A percentile compares a stretch with the other conserved stretches of the same genome.
These are phyloP conservation scores for Colletotrichum godetiae DNA, from an alignment of 2,329 filamentous ascomycete species.

Conservation along the genomic window DNA sequence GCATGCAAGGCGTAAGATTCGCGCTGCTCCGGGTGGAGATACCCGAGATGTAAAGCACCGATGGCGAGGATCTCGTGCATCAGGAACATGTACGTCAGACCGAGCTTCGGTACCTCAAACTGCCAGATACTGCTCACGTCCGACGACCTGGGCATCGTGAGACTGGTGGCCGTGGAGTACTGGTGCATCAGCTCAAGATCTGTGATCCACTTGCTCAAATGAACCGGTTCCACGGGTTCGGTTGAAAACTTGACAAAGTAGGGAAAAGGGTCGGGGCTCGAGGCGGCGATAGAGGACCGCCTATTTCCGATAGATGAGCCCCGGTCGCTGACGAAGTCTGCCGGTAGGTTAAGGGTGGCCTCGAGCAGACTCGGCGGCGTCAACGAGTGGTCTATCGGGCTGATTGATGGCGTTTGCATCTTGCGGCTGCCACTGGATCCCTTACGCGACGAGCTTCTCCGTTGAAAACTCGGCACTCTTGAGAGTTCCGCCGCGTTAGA, in stretches of 20 bases:
- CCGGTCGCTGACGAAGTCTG: slow-evolving; percentile 18
- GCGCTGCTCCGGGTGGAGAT: slow-evolving; percentile 40
- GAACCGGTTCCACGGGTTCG: slow-evolving; percentile 33
- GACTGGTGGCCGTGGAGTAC: slow-evolving; percentile 44
- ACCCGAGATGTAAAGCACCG: slow-evolving; percentile 44
- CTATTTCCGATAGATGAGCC: slow-evolving; percentile 4
- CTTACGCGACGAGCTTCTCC: slow-evolving; percentile 6
- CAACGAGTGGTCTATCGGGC: slow-evolving; percentile 12
- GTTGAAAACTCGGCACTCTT: slow-evolving; percentile 3
- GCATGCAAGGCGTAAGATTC: slow-evolving; percentile 41
- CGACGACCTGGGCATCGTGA: slow-evolving; percentile 43
- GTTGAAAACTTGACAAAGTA: slow-evolving; percentile 41
- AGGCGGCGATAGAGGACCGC: slow-evolving; percentile 13
- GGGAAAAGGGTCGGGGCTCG: slow-evolving; percentile 30
- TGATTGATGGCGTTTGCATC: slow-evolving; percentile 14
- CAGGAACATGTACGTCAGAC: slow-evolving; percentile 42
- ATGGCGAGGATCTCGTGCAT: slow-evolving; percentile 47
- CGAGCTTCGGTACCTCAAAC: slow-evolving; percentile 41
- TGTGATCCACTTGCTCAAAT: slow-evolving; percentile 44
- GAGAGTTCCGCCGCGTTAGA: neutral
- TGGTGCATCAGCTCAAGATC: slow-evolving; percentile 52
- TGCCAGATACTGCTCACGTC: slow-evolving; percentile 46
- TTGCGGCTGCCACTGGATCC: slow-evolving; percentile 13
- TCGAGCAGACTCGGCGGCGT: slow-evolving; percentile 20
- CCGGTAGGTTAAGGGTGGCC: slow-evolving; percentile 1